Conservation (phyloP, 306 rosid genomes). For the Betula pendula region DNA sequence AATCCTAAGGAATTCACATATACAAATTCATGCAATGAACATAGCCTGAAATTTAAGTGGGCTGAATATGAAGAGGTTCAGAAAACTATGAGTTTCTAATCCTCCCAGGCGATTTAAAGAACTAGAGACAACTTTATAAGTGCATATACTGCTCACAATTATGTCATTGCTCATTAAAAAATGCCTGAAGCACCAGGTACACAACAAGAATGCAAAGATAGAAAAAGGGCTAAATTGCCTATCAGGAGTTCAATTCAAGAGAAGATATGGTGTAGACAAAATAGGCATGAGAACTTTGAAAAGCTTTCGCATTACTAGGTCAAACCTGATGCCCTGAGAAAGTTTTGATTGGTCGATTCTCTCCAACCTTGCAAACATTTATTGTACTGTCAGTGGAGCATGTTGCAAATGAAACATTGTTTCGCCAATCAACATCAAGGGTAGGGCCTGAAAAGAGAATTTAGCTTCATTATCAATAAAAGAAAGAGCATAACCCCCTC, state of each 20-base stretch:
- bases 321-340: slow-evolving; percentile 89
- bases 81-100: neutral
- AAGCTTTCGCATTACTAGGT: neutral
- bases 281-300: slow-evolving; percentile 1
- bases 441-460: slow-evolving; percentile 68
- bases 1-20: neutral
- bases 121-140: neutral
- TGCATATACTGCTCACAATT: neutral
- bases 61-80: neutral
- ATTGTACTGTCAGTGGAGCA: slow-evolving; percentile 89
- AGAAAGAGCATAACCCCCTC: neutral
- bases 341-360: slow-evolving; percentile 64
- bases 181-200: neutral
- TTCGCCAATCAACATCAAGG: slow-evolving; percentile 98
- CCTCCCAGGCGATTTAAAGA: neutral
- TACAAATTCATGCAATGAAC: neutral
- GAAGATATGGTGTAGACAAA: neutral
- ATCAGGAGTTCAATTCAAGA: neutral
- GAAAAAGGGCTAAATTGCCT: neutral
- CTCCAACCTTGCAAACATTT: slow-evolving; percentile 91
- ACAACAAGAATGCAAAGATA: neutral
- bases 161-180: neutral
- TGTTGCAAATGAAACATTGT: slow-evolving; percentile 82
- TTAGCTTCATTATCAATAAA: slow-evolving; percentile 11
- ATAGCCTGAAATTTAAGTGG: neutral